Evolutionary conservation across 108 stramenopile species (phyloP).

Genomic region (Parmales sp.): DNA sequence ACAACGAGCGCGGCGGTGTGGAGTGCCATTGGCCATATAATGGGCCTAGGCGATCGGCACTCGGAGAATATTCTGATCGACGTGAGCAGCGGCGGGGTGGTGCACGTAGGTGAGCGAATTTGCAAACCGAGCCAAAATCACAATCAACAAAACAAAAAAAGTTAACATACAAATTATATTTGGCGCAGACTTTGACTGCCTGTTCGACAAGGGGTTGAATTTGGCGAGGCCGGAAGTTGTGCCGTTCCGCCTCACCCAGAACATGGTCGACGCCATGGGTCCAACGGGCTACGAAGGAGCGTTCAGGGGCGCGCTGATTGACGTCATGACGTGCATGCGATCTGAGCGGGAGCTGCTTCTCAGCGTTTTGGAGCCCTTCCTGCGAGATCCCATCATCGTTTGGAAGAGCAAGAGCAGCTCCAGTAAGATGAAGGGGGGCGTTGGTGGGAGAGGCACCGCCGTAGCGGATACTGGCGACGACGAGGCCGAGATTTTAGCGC

Average conservation of each 20-base stretch:
- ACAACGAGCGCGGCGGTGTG: constrained; percentile 80
- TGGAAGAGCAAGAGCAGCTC: constrained; percentile 44
- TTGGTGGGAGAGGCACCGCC: no score
- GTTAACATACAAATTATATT: not conserved
- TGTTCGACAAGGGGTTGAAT: constrained; percentile 95
- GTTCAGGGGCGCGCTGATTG: constrained; percentile 63
- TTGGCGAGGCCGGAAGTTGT: constrained; percentile 89
- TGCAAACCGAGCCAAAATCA: no score
- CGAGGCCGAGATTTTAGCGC: constrained; percentile 21
- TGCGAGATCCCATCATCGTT: constrained; percentile 83
- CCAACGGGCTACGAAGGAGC: constrained; percentile 78
- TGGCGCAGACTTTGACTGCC: constrained; percentile 48
- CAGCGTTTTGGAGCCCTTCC: constrained; percentile 92
- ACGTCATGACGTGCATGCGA: constrained; percentile 73
- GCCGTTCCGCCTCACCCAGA: constrained; percentile 94
- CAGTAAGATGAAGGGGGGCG: constrained; percentile 6
- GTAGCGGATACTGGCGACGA: no score
- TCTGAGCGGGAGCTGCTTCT: constrained; percentile 82
- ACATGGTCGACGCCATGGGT: constrained; percentile 96
- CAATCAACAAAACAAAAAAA: not conserved
- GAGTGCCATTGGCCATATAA: constrained; percentile 92
- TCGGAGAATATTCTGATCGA: constrained; percentile 97
- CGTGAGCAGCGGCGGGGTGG: constrained; percentile 78
- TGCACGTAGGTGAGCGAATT: constrained; percentile 81
- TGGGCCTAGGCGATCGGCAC: constrained; percentile 95